phyloP scores from a whole-genome alignment of 495 filamentous ascomycete species.

The Geoglossum glabrum region DNA sequence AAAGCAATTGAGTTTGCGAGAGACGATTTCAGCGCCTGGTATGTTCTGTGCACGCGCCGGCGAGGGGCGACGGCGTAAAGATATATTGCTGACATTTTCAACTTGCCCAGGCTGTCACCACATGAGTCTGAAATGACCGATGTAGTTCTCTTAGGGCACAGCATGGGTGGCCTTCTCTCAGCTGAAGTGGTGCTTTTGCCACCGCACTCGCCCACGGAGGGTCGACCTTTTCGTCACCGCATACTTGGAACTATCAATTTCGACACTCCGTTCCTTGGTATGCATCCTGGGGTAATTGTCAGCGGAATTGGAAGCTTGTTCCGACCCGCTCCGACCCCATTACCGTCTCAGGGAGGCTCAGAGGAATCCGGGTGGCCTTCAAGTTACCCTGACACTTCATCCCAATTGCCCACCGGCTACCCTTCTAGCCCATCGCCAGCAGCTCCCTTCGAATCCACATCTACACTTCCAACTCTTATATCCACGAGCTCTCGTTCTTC shows the following conservation, averaged over 20 bases:
- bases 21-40: slow-evolving; percentile 70
- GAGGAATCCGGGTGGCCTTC: not conserved
- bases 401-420: not conserved
- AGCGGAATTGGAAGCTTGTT: slow-evolving; percentile 65
- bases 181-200: slow-evolving; percentile 58
- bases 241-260: slow-evolving; percentile 71
- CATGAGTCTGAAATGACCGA: slow-evolving; percentile 59
- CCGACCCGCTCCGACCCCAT: slow-evolving; percentile 29
- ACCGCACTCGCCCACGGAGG: slow-evolving; percentile 12
- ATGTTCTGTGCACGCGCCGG: too few species aligned
- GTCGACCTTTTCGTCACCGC: slow-evolving; percentile 39
- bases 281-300: slow-evolving; percentile 72
- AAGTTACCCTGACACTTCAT: not conserved
- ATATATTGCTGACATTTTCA: not conserved
- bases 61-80: too few species aligned
- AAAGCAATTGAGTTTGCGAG: slow-evolving; percentile 50
- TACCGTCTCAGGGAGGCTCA: slow-evolving; percentile 6
- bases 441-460: not conserved
- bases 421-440: not conserved
- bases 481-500: not conserved
- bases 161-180: slow-evolving; percentile 69
- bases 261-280: slow-evolving; percentile 71
- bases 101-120: slow-evolving; percentile 38
- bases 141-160: slow-evolving; percentile 70
- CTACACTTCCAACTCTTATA: not conserved